Conservation (phyloP, 169 alveolate species). For the Plasmodium billcollinsi region DNA sequence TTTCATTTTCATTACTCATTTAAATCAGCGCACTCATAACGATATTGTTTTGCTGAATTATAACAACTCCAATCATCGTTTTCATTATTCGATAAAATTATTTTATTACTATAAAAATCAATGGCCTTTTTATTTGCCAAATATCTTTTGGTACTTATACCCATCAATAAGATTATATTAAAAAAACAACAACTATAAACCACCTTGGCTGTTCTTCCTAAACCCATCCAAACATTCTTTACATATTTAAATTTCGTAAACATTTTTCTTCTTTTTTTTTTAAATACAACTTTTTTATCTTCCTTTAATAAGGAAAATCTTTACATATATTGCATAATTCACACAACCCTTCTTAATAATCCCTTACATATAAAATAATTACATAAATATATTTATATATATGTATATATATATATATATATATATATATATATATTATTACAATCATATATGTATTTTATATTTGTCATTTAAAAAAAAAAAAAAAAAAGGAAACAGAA, state of each 20-base stretch:
- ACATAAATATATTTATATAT: too few species aligned
- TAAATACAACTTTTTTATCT: not conserved
- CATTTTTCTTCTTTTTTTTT: conserved; percentile 21
- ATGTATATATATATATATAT: too few species aligned
- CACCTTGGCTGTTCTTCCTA: conserved; percentile 62
- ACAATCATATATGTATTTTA: too few species aligned
- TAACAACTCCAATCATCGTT: conserved; percentile 82
- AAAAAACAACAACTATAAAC: conserved; percentile 72
- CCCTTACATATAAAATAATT: too few species aligned
- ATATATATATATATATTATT: too few species aligned
- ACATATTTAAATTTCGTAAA: conserved; percentile 28
- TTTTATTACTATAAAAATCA: conserved; percentile 60
- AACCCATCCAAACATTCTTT: conserved; percentile 47
- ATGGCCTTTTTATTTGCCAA: conserved; percentile 71
- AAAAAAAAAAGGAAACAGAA: too few species aligned
- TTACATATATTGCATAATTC: too few species aligned
- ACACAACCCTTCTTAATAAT: too few species aligned
- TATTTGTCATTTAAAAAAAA: too few species aligned
- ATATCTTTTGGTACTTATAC: conserved; percentile 73
- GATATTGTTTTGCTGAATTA: conserved; percentile 84
- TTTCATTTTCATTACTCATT: conserved; percentile 33
- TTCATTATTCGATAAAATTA: conserved; percentile 56
- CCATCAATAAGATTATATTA: conserved; percentile 58
- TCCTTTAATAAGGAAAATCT: not conserved
- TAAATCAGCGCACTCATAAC: conserved; percentile 80